These are phyloP conservation scores for Candida namnaoensis DNA, from an alignment of 805 yeast genomes.

Conservation along the genomic window DNA sequence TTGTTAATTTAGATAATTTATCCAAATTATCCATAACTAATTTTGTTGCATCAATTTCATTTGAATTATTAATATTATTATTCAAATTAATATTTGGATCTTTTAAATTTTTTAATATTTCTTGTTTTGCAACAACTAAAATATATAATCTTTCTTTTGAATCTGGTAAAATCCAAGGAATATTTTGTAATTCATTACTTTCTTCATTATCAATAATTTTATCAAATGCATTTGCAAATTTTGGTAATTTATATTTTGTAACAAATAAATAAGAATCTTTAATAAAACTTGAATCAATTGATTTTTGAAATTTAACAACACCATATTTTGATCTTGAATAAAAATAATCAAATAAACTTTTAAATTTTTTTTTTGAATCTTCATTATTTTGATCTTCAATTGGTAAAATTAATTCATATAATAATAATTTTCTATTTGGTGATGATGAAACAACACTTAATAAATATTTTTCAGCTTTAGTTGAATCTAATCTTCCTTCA, in stretches of 20 bases:
- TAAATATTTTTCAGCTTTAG: slow-evolving; percentile 50
- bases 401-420: slow-evolving; percentile 30
- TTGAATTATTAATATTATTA: too few species aligned
- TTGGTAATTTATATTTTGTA: slow-evolving; percentile 11
- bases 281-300: slow-evolving; percentile 21
- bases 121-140: slow-evolving; percentile 14
- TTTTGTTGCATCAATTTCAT: background rate
- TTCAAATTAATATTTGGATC: too few species aligned
- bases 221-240: slow-evolving; percentile 6
- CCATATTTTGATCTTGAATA: slow-evolving; percentile 30
- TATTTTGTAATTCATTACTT: background rate
- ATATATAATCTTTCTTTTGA: slow-evolving; percentile 7
- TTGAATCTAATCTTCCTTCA: slow-evolving; percentile 54
- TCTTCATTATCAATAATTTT: background rate
- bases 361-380: slow-evolving; percentile 12
- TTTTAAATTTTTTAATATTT: slow-evolving; percentile 2
- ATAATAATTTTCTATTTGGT: slow-evolving; percentile 35
- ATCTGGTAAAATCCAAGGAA: background rate
- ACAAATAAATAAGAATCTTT: slow-evolving; percentile 38
- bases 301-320: slow-evolving; percentile 30
- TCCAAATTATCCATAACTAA: background rate
- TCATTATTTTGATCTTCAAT: background rate
- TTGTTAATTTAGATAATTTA: background rate
- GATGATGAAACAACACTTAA: slow-evolving; percentile 29
- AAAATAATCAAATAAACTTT: slow-evolving; percentile 24